Evolutionary conservation across 2,329 filamentous ascomycete genomes (phyloP), one percentile per base, ranked within the genome.

Genomic region (Monilinia fructicola): DNA sequence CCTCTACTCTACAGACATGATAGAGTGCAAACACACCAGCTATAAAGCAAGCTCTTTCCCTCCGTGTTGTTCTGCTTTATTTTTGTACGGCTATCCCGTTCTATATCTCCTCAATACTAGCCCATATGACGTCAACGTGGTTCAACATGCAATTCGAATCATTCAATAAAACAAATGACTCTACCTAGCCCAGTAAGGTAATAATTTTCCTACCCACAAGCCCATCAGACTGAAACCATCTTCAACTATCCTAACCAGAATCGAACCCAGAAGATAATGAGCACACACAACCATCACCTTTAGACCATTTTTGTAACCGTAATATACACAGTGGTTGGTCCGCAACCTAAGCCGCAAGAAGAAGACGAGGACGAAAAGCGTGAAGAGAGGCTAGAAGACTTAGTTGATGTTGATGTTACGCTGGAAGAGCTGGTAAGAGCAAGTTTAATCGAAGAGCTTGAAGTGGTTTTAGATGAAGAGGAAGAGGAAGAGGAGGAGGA

Each of bases 261-360:
- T 5, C 7, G 42, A 38, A 60, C 23, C 1, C 1, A 38, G 38
- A 60, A 60, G 5, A 50, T 12, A 26, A 11, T 38, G 44, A 50
- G n/a, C 28, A 50, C 21, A 11, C 21, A 9, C 28, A 21, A 23
- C 16, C 31, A 38, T 50, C 9, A 38, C 14, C 18, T 26, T 38
- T 16, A 60, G 9, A 18, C 12, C n/a, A n/a, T 38, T 4, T 35
- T 60, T 1, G 31, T 38, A 18, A 60, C 14, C 11, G 58, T 60
- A 50, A 60, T 60, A 60, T 60, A 60, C 9, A 60, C 58, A 60
- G 28, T 50, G 12, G 58, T 60, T 28, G 58, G 28, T 50, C 44
- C 58, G 4, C 58, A 60, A 18, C 44, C 42, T 21, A 46, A 4
- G 14, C 28, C 58, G 9, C 58, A 60, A 28, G 58, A 50, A 38